phyloP scores from a whole-genome alignment of 257 asterid species.

The Fraxinus quadrangulata region DNA sequence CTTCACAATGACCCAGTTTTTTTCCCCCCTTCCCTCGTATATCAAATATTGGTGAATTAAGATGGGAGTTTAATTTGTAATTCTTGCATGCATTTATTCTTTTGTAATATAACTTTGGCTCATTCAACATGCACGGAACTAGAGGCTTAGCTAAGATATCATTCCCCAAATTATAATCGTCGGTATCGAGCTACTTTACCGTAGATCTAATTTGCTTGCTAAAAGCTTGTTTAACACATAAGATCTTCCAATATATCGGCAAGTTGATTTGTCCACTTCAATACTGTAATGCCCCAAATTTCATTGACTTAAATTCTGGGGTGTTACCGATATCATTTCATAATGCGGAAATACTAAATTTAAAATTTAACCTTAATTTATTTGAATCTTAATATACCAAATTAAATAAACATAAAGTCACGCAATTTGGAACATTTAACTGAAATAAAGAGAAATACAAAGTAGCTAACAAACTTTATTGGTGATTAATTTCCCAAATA shows the following conservation, averaged over 20 bases:
- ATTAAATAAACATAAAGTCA: too few species aligned
- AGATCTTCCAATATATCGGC: slow-evolving; percentile 15
- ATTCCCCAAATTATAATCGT: background rate
- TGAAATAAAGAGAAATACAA: too few species aligned
- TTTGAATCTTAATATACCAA: too few species aligned
- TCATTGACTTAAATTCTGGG: too few species aligned
- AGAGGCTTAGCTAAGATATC: slow-evolving; percentile 18
- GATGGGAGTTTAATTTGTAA: slow-evolving; percentile 3
- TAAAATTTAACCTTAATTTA: too few species aligned
- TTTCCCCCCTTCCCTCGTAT: background rate
- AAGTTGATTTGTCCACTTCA: slow-evolving; percentile 2
- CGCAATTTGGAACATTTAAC: too few species aligned
- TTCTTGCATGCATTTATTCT: slow-evolving; percentile 14
- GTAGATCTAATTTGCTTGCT: slow-evolving; percentile 2
- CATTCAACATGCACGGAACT: slow-evolving; percentile 18
- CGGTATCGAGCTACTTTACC: slow-evolving; percentile 4
- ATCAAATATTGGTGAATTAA: background rate
- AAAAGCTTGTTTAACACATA: background rate
- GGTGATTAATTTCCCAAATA: too few species aligned
- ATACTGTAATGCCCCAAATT: too few species aligned
- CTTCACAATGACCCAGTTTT: slow-evolving; percentile 5
- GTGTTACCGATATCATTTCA: too few species aligned
- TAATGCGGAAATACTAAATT: too few species aligned
- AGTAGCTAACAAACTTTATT: too few species aligned
- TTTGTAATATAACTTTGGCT: slow-evolving; percentile 10